Percentiles rank a stretch among this genome's conserved stretches.
phyloP scores from a whole-genome alignment of 148 eudicot species.

The Cornus controversa region DNA sequence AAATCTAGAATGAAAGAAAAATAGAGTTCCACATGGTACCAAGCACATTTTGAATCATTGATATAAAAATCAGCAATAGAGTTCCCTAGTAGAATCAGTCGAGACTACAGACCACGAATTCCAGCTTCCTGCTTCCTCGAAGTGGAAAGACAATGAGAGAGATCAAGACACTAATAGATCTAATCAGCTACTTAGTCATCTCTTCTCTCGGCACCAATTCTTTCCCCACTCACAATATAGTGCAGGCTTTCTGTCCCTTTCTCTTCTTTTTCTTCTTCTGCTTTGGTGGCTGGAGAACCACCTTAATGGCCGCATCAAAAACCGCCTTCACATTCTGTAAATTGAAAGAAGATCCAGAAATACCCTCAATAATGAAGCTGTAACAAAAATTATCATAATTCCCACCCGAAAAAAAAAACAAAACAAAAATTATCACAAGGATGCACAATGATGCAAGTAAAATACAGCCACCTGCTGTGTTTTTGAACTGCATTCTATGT shows the following conservation, averaged over 20 bases:
- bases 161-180: conserved; percentile 1
- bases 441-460: background rate
- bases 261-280: conserved; percentile 85
- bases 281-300: conserved; percentile 89
- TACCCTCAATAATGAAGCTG: background rate
- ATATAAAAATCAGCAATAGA: conserved; percentile 23
- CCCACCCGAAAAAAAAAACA: too few species aligned
- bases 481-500: conserved; percentile 83
- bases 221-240: conserved; percentile 49
- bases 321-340: conserved; percentile 90
- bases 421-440: background rate
- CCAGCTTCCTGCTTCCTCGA: conserved; percentile 7
- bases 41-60: conserved; percentile 10
- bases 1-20: conserved; percentile 7
- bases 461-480: conserved; percentile 65
- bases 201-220: conserved; percentile 7
- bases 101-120: conserved; percentile 17
- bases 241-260: conserved; percentile 73
- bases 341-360: background rate
- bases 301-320: conserved; percentile 84
- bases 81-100: conserved; percentile 12
- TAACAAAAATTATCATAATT: too few species aligned
- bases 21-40: background rate
- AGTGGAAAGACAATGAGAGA: conserved; percentile 1
- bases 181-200: conserved; percentile 13